Percentiles rank a stretch among this genome's conserved stretches.
phyloP scores from a whole-genome alignment of 2,329 filamentous ascomycete genomes.

The Xylariaceae sp. region DNA sequence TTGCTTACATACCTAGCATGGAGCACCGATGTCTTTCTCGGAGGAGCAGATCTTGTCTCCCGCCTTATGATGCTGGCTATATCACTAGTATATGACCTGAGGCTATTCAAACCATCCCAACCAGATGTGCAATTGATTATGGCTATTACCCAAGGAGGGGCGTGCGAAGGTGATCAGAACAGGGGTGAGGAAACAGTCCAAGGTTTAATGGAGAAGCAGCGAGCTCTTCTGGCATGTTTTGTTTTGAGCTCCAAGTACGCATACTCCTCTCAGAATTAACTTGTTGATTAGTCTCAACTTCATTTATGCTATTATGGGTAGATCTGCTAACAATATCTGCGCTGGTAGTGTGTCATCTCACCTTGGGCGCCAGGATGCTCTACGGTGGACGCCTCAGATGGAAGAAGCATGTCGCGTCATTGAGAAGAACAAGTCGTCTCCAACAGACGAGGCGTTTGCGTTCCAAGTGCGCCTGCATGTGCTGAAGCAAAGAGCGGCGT shows the following conservation, averaged over 20 bases:
- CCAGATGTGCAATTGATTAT: conserved; percentile 41
- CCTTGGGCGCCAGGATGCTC: conserved; percentile 43
- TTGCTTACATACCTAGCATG: conserved; percentile 47
- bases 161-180: conserved; percentile 26
- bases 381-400: conserved; percentile 49
- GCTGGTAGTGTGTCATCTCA: conserved; percentile 42
- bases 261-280: not conserved
- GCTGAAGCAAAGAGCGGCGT: conserved; percentile 41
- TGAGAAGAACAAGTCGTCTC: conserved; percentile 34
- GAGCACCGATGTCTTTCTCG: conserved; percentile 46
- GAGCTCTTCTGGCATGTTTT: conserved; percentile 43
- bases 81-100: conserved; percentile 47
- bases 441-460: conserved; percentile 42
- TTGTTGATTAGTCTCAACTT: not conserved
- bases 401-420: conserved; percentile 45
- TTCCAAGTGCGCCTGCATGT: conserved; percentile 47
- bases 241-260: conserved; percentile 38
- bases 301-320: not conserved
- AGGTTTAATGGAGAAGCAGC: conserved; percentile 36
- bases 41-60: conserved; percentile 40
- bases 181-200: conserved; percentile 27
- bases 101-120: conserved; percentile 42
- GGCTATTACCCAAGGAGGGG: conserved; percentile 40
- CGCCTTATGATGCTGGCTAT: conserved; percentile 47
- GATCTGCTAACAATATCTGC: not conserved